Evolutionary conservation across 2,329 filamentous ascomycete genomes (phyloP).

Genomic region (Penicillium sclerotiorum): DNA sequence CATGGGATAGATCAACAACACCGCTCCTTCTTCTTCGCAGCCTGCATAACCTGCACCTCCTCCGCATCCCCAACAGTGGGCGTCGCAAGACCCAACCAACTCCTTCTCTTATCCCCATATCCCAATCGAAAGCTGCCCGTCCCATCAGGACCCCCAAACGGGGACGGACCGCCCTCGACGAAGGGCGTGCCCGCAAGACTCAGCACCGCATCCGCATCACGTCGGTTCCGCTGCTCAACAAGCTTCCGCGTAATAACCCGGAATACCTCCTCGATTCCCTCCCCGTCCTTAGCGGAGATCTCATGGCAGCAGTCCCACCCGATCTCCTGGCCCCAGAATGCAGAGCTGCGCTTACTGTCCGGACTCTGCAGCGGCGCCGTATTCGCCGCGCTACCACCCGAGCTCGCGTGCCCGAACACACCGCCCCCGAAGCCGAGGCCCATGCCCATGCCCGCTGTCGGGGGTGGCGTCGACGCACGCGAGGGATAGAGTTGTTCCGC

Average conservation of each 20-base stretch:
- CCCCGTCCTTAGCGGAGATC: conserved; percentile 89
- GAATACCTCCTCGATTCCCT: conserved; percentile 96
- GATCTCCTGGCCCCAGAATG: conserved; percentile 81
- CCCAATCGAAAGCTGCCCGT: conserved; percentile 64
- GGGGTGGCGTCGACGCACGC: conserved; percentile 66
- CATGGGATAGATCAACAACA: conserved; percentile 52
- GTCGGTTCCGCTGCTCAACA: conserved; percentile 67
- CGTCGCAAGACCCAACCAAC: conserved; percentile 66
- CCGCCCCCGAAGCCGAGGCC: conserved; percentile 18
- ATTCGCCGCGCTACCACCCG: conserved; percentile 25
- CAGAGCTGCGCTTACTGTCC: conserved; percentile 51
- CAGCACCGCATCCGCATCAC: conserved; percentile 58
- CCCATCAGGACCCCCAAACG: conserved; percentile 42
- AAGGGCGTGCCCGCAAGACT: too few relatives aligned
- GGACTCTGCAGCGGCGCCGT: conserved; percentile 33
- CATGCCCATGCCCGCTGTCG: conserved; percentile 53
- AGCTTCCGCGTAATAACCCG: conserved; percentile 83
- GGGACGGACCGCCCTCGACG: conserved; percentile 50
- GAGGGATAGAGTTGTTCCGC: conserved; percentile 84
- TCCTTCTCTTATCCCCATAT: conserved; percentile 63
- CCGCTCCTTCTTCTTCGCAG: conserved; percentile 37
- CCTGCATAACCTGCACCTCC: conserved; percentile 32
- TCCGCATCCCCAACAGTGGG: conserved; percentile 45
- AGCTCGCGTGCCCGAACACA: conserved; percentile 22
- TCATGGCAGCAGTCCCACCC: conserved; percentile 98